Conservation (phyloP, 192 early-diverging fungal species). For the Coemansia interrupta region DNA sequence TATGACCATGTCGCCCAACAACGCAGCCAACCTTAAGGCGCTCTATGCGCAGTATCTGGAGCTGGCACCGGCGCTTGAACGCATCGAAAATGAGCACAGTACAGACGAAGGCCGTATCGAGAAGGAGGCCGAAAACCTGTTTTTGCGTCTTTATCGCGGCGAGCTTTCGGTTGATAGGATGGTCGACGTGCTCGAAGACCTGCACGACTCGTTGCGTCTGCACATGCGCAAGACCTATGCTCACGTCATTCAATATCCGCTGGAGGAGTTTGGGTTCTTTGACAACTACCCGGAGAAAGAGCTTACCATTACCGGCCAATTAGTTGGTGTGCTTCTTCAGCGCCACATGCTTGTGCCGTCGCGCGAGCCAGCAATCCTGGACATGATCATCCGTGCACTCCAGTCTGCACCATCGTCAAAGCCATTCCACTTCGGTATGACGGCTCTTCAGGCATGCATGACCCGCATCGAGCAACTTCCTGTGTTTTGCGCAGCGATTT, state of each 20-base stretch:
- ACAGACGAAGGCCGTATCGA: slow-evolving; percentile 44
- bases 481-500: slow-evolving; percentile 75
- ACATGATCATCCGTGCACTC: slow-evolving; percentile 84
- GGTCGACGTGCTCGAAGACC: slow-evolving; percentile 74
- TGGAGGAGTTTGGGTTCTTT: slow-evolving; percentile 96
- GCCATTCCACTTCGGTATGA: slow-evolving; percentile 87
- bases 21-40: slow-evolving; percentile 53
- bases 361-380: slow-evolving; percentile 81
- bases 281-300: slow-evolving; percentile 91
- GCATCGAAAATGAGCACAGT: slow-evolving; percentile 37
- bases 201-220: slow-evolving; percentile 71
- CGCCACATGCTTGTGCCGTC: slow-evolving; percentile 77
- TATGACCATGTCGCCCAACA: slow-evolving; percentile 47
- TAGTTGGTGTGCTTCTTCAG: slow-evolving; percentile 90
- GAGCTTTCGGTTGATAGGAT: slow-evolving; percentile 74
- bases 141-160: slow-evolving; percentile 52
- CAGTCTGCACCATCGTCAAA: slow-evolving; percentile 73
- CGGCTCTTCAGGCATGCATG: slow-evolving; percentile 81
- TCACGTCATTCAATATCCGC: slow-evolving; percentile 88
- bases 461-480: slow-evolving; percentile 85
- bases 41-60: slow-evolving; percentile 50
- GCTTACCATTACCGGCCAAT: slow-evolving; percentile 78
- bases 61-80: slow-evolving; percentile 38
- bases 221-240: slow-evolving; percentile 80
- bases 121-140: slow-evolving; percentile 52